Evolutionary conservation across 2,329 filamentous ascomycete genomes (phyloP).

Genomic region (Hypoxylon sp.): DNA sequence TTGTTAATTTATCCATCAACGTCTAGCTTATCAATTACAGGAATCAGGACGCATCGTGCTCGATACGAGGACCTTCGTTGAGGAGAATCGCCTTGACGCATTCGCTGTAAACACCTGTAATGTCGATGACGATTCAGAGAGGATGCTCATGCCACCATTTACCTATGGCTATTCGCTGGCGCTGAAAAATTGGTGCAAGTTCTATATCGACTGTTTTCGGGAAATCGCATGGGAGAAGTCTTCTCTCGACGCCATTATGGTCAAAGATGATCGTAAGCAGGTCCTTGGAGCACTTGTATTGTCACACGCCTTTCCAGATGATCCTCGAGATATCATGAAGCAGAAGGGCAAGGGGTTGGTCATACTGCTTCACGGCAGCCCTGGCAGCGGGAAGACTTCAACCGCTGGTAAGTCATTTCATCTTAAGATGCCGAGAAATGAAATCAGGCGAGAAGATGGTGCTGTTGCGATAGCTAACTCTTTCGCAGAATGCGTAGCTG

Average conservation of each 20-base stretch:
- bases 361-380: constrained; percentile 54
- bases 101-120: neutral
- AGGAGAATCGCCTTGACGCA: neutral
- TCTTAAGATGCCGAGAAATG: neutral
- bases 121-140: constrained; percentile 24
- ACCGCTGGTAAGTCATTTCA: constrained; percentile 39
- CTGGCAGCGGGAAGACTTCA: constrained; percentile 56
- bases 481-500: constrained; percentile 48
- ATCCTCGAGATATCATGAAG: constrained; percentile 40
- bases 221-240: constrained; percentile 28
- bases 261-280: constrained; percentile 43
- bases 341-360: constrained; percentile 57
- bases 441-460: constrained; percentile 16
- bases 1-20: neutral
- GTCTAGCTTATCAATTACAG: neutral
- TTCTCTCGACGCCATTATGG: constrained; percentile 29
- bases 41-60: constrained; percentile 1
- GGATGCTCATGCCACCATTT: constrained; percentile 42
- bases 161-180: constrained; percentile 43
- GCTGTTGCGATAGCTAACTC: neutral
- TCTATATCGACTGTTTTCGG: constrained; percentile 36
- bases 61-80: neutral
- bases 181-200: constrained; percentile 45
- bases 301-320: constrained; percentile 42
- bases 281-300: constrained; percentile 42